Evolutionary conservation across 164 flowering plant species (phyloP).

Genomic region (Hamamelis virginiana): DNA sequence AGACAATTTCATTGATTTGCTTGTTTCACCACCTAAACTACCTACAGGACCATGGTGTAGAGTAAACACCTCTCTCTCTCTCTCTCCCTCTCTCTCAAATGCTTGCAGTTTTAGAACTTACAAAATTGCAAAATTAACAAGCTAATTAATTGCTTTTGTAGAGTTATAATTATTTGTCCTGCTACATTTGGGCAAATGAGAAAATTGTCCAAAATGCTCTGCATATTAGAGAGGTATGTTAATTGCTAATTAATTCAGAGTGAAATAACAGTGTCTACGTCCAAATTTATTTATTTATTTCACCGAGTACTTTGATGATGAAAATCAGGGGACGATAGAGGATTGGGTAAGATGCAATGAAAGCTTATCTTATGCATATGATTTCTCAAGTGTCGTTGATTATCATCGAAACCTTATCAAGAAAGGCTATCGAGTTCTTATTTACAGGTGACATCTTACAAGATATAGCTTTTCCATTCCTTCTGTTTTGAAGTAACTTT

Average conservation of each 20-base stretch:
- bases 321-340: background rate
- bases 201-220: background rate
- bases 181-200: constrained; percentile 20
- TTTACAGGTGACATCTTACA: background rate
- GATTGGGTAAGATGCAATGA: background rate
- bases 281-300: too few species aligned
- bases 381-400: background rate
- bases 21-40: background rate
- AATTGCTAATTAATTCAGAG: too few species aligned
- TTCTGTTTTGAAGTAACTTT: too few species aligned
- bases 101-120: too few species aligned
- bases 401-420: background rate
- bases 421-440: background rate
- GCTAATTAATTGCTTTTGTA: background rate
- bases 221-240: background rate
- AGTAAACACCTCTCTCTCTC: background rate
- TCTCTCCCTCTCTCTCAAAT: too few species aligned
- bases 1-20: constrained; percentile 1
- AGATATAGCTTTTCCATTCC: too few species aligned
- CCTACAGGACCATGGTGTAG: constrained; percentile 8
- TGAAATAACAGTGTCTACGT: background rate
- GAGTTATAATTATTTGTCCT: constrained; percentile 1
- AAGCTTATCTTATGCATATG: background rate
- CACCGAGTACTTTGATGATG: too few species aligned
- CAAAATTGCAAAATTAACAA: too few species aligned